Base-by-base conservation (phyloP, 140 eudicot species). In the Bidens hawaiensis region DNA sequence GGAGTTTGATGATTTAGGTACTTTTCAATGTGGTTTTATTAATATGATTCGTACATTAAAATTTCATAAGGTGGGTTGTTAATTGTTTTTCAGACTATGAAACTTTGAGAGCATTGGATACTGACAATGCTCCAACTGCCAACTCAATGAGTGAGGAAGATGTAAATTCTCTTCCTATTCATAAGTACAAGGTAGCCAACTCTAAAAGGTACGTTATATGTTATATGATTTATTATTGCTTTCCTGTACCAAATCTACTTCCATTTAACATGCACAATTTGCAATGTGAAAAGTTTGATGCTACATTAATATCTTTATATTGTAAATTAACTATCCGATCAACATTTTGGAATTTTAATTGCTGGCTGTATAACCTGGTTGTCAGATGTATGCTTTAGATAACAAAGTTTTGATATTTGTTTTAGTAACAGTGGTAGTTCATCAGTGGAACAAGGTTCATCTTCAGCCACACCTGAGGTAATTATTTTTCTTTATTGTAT, bases 1-100 rank as follows among this genome's bases (percentile, higher is more conserved):
- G 63, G 98, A 90, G 74, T 90, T 90, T 64, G 98, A 90, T 69
- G 98, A 90, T 77, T 63, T 90, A 74, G 98, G 98, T 90, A 77
- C 61, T 4, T 16, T n/a, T 23, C 49, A 4, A 0, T 49, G 13
- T 71, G 9, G 12, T 28, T 27, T 19, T 56, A 36, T 53, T n/a
- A 21, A 25, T 58, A 49, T 45, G 17, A 19, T 46, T 43, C 22
- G 15, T 17, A 33, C 21, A 45, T 18, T 45, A 47, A 19, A 42
- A 26, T 67, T 1, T 21, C 22, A 33, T 12, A n/a, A 54, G n/a
- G 26, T 5, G 13, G 14, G 13, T 38, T 38, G 2, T 38, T 38
- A n/a, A n/a, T 33, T 0, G 14, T 40, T 19, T 61, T 15, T 36
- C 82, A 93, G 99, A 93, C 75, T 88, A 93, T 76, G 99, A 93